These are phyloP conservation scores for Paecilomyces sp. DNA, from an alignment of 2,329 filamentous ascomycete species.

Conservation along the genomic window DNA sequence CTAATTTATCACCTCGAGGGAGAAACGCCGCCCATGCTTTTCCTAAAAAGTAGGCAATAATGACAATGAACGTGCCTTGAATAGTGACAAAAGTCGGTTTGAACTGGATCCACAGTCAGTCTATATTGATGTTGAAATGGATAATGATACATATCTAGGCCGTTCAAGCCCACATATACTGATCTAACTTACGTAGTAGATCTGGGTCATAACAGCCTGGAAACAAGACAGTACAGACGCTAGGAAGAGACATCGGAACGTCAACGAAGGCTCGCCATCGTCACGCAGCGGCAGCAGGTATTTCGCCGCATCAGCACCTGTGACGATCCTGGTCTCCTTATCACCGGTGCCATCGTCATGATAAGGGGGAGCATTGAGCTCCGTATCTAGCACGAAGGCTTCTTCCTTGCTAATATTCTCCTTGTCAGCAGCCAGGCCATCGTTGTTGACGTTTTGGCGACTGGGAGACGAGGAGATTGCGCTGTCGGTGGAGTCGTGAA, in stretches of 20 bases:
- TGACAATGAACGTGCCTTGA: slow-evolving; percentile 49
- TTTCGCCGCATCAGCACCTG: slow-evolving; percentile 44
- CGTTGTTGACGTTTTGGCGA: background rate
- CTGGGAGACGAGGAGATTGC: background rate
- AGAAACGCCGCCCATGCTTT: slow-evolving; percentile 42
- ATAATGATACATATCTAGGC: background rate
- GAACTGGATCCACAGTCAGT: slow-evolving; percentile 31
- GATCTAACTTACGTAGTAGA: slow-evolving; percentile 41
- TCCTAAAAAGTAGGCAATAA: slow-evolving; percentile 51
- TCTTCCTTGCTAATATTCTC: background rate
- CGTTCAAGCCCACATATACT: background rate
- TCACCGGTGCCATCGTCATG: slow-evolving; percentile 23
- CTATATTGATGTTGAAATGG: background rate
- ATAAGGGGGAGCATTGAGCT: background rate
- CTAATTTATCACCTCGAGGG: slow-evolving; percentile 46
- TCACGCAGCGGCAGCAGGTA: slow-evolving; percentile 48
- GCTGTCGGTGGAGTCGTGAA: background rate
- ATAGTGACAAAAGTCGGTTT: slow-evolving; percentile 46
- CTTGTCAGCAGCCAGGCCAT: background rate
- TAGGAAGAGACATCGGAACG: slow-evolving; percentile 47
- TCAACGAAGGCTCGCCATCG: slow-evolving; percentile 46
- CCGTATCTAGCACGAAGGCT: background rate
- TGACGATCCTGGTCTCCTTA: slow-evolving; percentile 44
- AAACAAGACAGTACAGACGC: slow-evolving; percentile 45
- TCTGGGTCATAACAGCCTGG: slow-evolving; percentile 50